Conservation (phyloP, 2,329 filamentous ascomycete species). For the Sphaceloma murrayae region DNA sequence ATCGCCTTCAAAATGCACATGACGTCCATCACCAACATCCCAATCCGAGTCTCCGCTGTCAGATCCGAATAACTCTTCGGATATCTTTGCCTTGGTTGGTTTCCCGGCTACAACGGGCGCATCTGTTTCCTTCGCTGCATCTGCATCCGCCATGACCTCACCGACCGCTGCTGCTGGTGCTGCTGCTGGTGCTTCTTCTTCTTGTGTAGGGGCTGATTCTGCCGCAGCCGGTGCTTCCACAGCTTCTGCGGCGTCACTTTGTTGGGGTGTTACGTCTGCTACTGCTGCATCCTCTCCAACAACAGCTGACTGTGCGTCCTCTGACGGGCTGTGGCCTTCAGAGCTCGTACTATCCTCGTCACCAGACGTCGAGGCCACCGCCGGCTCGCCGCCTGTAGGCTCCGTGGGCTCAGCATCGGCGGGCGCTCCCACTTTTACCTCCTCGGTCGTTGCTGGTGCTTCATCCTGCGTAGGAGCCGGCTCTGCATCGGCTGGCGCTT, state of each 20-base stretch:
- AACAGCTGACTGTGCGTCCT: not conserved
- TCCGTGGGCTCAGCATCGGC: too few species aligned
- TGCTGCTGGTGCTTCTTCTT: not conserved
- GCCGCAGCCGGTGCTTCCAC: not conserved
- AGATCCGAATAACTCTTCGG: conserved; percentile 10
- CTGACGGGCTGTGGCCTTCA: too few species aligned
- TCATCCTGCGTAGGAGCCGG: too few species aligned
- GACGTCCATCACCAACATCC: not conserved
- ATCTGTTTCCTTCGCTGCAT: not conserved
- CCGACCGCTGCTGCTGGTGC: not conserved
- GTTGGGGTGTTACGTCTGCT: not conserved
- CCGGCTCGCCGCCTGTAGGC: too few species aligned
- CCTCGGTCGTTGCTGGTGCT: too few species aligned
- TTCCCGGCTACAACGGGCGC: not conserved
- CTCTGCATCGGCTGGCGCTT: too few species aligned
- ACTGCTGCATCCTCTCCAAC: not conserved
- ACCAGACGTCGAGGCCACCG: too few species aligned
- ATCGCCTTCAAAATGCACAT: conserved; percentile 7
- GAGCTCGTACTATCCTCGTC: too few species aligned
- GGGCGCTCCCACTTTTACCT: too few species aligned
- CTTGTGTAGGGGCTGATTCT: not conserved
- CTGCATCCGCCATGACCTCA: not conserved
- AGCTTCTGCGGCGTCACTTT: not conserved
- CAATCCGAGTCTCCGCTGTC: conserved; percentile 2
- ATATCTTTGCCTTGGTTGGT: conserved; percentile 5